Evolutionary conservation across 345 rosid species (phyloP).

Genomic region (Ceriops decandra): DNA sequence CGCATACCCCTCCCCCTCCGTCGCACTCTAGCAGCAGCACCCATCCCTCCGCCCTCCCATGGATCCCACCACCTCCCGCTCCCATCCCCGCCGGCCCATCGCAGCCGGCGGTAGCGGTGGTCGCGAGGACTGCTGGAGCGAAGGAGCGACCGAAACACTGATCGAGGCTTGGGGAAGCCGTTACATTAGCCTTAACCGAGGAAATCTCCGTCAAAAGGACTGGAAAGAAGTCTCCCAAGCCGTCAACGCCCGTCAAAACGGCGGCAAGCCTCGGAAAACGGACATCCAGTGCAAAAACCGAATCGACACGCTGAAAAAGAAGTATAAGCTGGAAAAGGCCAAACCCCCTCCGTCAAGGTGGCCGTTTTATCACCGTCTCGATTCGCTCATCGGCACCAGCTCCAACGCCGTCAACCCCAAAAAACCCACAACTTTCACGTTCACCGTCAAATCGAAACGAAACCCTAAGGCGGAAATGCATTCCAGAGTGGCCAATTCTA

Average conservation of each 20-base stretch:
- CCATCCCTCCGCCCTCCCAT: background rate
- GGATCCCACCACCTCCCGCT: constrained; percentile 19
- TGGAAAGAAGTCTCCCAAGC: constrained; percentile 27
- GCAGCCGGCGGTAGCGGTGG: constrained; percentile 6
- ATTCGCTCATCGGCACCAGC: constrained; percentile 16
- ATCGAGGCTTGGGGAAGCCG: constrained; percentile 23
- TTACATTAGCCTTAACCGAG: constrained; percentile 16
- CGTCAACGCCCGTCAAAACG: constrained; percentile 13
- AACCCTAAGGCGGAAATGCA: background rate
- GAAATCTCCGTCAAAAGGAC: constrained; percentile 26
- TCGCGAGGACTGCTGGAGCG: constrained; percentile 27
- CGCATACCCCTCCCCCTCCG: constrained; percentile 15
- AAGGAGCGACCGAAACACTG: constrained; percentile 20
- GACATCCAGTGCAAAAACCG: constrained; percentile 24
- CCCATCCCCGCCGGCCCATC: background rate
- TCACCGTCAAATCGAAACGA: constrained; percentile 10
- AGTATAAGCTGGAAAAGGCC: constrained; percentile 21
- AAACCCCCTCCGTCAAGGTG: constrained; percentile 23
- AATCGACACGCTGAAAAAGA: constrained; percentile 18
- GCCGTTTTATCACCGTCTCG: constrained; percentile 26
- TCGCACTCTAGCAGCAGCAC: constrained; percentile 26
- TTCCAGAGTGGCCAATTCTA: background rate
- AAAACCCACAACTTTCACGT: no score
- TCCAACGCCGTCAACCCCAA: background rate
- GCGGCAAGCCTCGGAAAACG: constrained; percentile 8